phyloP scores from a whole-genome alignment of 768 basidiomycete genomes.

The Leccinum variicolor region DNA sequence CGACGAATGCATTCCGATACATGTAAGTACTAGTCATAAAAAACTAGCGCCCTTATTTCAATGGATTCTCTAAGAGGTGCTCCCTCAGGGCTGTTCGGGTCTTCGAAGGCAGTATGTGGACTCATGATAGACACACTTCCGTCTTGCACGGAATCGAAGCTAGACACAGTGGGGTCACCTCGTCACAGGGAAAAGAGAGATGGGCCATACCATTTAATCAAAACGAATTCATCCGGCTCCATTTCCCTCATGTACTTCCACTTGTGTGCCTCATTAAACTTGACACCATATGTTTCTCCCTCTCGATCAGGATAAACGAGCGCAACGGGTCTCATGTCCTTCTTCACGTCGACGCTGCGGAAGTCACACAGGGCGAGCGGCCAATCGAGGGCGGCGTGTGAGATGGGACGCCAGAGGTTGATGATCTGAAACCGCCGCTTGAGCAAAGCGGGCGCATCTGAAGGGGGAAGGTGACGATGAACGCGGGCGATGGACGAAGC shows the following conservation, averaged over 20 bases:
- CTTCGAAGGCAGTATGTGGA: slow-evolving; percentile 35
- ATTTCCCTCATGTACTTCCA: slow-evolving; percentile 48
- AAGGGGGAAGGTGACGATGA: slow-evolving; percentile 39
- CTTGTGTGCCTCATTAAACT: slow-evolving; percentile 34
- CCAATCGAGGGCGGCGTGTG: slow-evolving; percentile 17
- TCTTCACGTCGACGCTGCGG: neutral
- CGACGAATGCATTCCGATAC: neutral
- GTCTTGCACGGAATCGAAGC: slow-evolving; percentile 35
- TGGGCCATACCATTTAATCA: slow-evolving; percentile 46
- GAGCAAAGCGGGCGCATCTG: slow-evolving; percentile 38
- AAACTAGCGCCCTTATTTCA: slow-evolving; percentile 35
- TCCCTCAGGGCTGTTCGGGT: slow-evolving; percentile 32
- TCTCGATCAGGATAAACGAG: slow-evolving; percentile 26
- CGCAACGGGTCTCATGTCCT: neutral
- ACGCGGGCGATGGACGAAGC: slow-evolving; percentile 37
- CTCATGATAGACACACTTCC: slow-evolving; percentile 31
- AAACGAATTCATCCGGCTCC: slow-evolving; percentile 42
- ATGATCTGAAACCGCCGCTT: slow-evolving; percentile 49
- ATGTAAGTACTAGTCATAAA: slow-evolving; percentile 5
- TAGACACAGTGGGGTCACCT: neutral
- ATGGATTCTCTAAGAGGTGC: slow-evolving; percentile 33
- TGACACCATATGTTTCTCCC: slow-evolving; percentile 42
- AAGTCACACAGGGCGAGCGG: neutral
- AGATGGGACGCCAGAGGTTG: slow-evolving; percentile 54
- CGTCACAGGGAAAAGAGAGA: neutral